phyloP scores from a whole-genome alignment of 805 yeast genomes.

The Yamadazyma olivae region DNA sequence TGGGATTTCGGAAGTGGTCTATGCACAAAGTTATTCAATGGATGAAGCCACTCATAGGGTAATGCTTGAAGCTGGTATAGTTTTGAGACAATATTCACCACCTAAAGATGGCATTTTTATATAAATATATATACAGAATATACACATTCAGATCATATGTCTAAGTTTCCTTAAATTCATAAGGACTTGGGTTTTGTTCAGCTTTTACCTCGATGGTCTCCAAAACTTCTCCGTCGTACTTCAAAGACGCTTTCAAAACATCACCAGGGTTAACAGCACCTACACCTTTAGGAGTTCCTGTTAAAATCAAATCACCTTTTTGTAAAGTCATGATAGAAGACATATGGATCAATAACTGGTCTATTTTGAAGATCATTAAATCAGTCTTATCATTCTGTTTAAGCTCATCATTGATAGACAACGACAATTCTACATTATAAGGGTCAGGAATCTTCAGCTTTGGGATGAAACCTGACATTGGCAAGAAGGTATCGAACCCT shows the following conservation, averaged over 20 bases:
- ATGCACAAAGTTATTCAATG: conserved; percentile 91
- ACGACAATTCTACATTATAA: conserved; percentile 58
- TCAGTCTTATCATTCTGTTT: conserved; percentile 74
- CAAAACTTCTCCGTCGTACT: conserved; percentile 53
- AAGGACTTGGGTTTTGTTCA: conserved; percentile 48
- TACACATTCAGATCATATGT: neutral
- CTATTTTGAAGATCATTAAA: conserved; percentile 87
- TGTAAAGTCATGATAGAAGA: conserved; percentile 88
- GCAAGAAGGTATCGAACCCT: conserved; percentile 95
- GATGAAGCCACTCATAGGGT: conserved; percentile 74
- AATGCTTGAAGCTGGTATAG: conserved; percentile 69
- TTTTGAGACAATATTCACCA: conserved; percentile 50
- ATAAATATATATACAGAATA: conserved; percentile 11
- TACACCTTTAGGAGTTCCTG: conserved; percentile 99
- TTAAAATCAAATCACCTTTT: conserved; percentile 85
- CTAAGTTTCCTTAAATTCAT: conserved; percentile 32
- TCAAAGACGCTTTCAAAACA: conserved; percentile 59
- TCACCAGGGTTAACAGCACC: conserved; percentile 83
- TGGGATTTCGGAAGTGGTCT: conserved; percentile 89
- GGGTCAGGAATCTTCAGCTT: conserved; percentile 68
- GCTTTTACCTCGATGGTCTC: conserved; percentile 54
- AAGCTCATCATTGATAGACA: conserved; percentile 66
- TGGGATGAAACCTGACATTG: conserved; percentile 73
- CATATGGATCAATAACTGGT: conserved; percentile 74
- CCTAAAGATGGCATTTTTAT: conserved; percentile 40